Evolutionary conservation across 345 rosid species (phyloP).

Genomic region (Murraya paniculata): DNA sequence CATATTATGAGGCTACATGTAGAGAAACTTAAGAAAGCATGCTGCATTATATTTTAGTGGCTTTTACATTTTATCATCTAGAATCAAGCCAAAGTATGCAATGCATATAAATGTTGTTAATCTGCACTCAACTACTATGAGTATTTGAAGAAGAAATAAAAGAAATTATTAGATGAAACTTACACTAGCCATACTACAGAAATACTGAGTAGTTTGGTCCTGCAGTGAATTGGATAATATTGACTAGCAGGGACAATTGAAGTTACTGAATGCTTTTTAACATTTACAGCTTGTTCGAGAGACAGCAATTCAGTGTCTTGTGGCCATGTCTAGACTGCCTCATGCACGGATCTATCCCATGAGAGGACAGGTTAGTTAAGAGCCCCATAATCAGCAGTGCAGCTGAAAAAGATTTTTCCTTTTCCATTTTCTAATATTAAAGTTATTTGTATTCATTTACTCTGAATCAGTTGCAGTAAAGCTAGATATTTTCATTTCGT

Average conservation of each 20-base stretch:
- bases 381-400: background rate
- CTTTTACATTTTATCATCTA: background rate
- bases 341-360: slow-evolving; percentile 66
- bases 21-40: background rate
- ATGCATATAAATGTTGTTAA: background rate
- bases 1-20: background rate
- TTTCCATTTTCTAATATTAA: background rate
- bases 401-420: background rate
- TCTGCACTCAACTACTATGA: background rate
- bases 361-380: slow-evolving; percentile 58
- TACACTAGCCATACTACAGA: background rate
- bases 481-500: background rate
- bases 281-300: slow-evolving; percentile 70
- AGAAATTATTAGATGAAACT: background rate
- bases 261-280: background rate
- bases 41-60: background rate
- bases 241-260: background rate
- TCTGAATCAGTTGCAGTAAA: background rate
- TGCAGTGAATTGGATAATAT: too few species aligned
- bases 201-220: background rate
- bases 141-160: background rate
- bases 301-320: slow-evolving; percentile 84
- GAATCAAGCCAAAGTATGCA: background rate
- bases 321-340: slow-evolving; percentile 66
- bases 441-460: background rate